These are phyloP conservation scores for Mayamaea pseudoterrestris DNA, from an alignment of 108 stramenopile species.

Conservation along the genomic window DNA sequence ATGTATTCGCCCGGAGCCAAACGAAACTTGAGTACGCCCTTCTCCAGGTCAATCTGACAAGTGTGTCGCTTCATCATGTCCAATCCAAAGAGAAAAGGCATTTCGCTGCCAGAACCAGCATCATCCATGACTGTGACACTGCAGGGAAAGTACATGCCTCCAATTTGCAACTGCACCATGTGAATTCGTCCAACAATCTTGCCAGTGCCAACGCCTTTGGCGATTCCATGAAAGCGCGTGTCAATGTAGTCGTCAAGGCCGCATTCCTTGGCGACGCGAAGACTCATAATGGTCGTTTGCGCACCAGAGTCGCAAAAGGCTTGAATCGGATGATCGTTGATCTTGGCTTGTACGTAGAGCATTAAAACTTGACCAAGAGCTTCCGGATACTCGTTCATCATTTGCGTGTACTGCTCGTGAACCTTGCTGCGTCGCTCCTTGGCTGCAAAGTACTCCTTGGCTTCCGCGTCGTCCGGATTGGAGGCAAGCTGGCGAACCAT, in stretches of 20 bases:
- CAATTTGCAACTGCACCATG: constrained; percentile 61
- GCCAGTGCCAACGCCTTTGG: constrained; percentile 88
- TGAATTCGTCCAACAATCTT: constrained; percentile 85
- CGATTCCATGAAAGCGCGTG: constrained; percentile 74
- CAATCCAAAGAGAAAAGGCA: constrained; percentile 92
- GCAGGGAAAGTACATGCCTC: constrained; percentile 44
- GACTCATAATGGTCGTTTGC: constrained; percentile 85
- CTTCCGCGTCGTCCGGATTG: constrained; percentile 77
- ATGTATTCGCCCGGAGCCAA: constrained; percentile 18
- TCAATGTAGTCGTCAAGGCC: constrained; percentile 77
- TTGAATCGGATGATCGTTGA: constrained; percentile 69
- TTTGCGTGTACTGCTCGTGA: constrained; percentile 60
- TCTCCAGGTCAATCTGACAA: constrained; percentile 78
- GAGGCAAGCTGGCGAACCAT: constrained; percentile 31
- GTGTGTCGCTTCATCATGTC: constrained; percentile 94
- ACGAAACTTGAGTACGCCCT: constrained; percentile 44
- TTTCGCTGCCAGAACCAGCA: constrained; percentile 48
- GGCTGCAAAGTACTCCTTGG: constrained; percentile 67
- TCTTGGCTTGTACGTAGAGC: constrained; percentile 88
- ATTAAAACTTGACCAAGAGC: constrained; percentile 85
- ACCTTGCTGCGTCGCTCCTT: constrained; percentile 46
- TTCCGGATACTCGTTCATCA: constrained; percentile 95
- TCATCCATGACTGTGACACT: constrained; percentile 76
- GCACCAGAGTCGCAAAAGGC: constrained; percentile 96
- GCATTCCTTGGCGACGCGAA: constrained; percentile 60